Percentiles rank a stretch among this genome's conserved stretches.
phyloP scores from a whole-genome alignment of 495 filamentous ascomycete species.

The Daldinia decipiens region DNA sequence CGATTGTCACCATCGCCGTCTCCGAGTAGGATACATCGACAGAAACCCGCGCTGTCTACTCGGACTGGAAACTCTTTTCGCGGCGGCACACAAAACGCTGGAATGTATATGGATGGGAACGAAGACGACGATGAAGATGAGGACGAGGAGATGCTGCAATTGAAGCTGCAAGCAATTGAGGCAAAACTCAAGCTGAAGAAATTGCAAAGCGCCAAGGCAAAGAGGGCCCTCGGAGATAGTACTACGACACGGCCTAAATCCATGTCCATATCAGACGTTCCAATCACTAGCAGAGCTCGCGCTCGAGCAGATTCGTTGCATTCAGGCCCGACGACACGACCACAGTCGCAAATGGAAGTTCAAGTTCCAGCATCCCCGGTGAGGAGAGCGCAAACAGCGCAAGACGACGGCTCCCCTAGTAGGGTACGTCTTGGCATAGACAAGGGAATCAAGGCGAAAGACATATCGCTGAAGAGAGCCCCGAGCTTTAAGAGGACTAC shows the following conservation, averaged over 20 bases:
- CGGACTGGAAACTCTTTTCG: constrained; percentile 36
- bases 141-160: constrained; percentile 87
- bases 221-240: constrained; percentile 47
- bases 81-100: constrained; percentile 43
- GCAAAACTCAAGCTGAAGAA: constrained; percentile 89
- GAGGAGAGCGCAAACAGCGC: constrained; percentile 55
- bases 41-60: constrained; percentile 4
- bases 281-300: constrained; percentile 35
- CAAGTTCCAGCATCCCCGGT: constrained; percentile 87
- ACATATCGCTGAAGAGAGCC: constrained; percentile 85
- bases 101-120: constrained; percentile 64
- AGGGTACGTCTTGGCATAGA: constrained; percentile 88
- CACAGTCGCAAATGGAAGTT: constrained; percentile 60
- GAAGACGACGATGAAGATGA: constrained; percentile 77
- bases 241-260: constrained; percentile 41
- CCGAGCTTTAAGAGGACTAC: constrained; percentile 57
- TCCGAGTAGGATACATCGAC: constrained; percentile 55
- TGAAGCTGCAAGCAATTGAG: constrained; percentile 86
- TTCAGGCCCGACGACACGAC: constrained; percentile 40
- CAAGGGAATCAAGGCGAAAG: constrained; percentile 81
- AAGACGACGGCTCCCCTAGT: constrained; percentile 76
- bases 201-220: constrained; percentile 69
- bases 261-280: constrained; percentile 29
- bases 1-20: constrained; percentile 72
- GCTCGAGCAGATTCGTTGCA: constrained; percentile 27